Percentiles rank a stretch among this genome's conserved stretches.
Evolutionary conservation across 305 asterid species (phyloP).

Genomic region (Fraxinus latifolia): DNA sequence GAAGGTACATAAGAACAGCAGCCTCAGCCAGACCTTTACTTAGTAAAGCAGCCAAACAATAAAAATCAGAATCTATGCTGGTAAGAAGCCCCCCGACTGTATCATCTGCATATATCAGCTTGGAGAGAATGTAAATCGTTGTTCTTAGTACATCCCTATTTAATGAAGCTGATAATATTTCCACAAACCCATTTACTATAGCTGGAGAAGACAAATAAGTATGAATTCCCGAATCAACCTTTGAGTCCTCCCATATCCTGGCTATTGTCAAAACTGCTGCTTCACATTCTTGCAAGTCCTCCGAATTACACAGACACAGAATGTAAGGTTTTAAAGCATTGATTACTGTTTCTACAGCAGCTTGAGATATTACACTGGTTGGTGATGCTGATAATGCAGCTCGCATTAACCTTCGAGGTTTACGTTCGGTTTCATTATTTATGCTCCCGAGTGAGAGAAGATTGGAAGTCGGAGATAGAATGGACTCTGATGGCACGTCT

Average conservation of each 20-base stretch:
- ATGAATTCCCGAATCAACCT: constrained; percentile 52
- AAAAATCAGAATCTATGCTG: constrained; percentile 67
- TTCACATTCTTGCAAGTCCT: constrained; percentile 80
- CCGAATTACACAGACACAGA: constrained; percentile 64
- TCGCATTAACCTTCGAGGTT: constrained; percentile 51
- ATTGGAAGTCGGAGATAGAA: constrained; percentile 26
- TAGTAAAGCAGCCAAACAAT: constrained; percentile 60
- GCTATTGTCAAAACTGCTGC: constrained; percentile 55
- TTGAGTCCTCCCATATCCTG: constrained; percentile 63
- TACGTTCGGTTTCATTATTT: constrained; percentile 36
- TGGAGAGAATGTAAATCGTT: constrained; percentile 54
- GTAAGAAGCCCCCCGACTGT: constrained; percentile 50
- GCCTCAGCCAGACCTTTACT: constrained; percentile 72
- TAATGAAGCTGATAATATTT: constrained; percentile 64
- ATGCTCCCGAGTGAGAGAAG: constrained; percentile 29
- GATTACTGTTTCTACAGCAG: constrained; percentile 60
- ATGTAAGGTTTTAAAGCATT: constrained; percentile 58
- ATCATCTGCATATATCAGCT: constrained; percentile 57
- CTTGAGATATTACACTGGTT: constrained; percentile 60
- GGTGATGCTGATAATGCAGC: constrained; percentile 56
- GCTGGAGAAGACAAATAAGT: constrained; percentile 68
- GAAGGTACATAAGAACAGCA: constrained; percentile 52
- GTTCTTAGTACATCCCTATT: constrained; percentile 62
- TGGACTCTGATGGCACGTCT: constrained; percentile 32
- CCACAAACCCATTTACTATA: constrained; percentile 60